Base-by-base conservation (phyloP, 2,329 filamentous ascomycete genomes). In the Plenodomus biglobosus region DNA sequence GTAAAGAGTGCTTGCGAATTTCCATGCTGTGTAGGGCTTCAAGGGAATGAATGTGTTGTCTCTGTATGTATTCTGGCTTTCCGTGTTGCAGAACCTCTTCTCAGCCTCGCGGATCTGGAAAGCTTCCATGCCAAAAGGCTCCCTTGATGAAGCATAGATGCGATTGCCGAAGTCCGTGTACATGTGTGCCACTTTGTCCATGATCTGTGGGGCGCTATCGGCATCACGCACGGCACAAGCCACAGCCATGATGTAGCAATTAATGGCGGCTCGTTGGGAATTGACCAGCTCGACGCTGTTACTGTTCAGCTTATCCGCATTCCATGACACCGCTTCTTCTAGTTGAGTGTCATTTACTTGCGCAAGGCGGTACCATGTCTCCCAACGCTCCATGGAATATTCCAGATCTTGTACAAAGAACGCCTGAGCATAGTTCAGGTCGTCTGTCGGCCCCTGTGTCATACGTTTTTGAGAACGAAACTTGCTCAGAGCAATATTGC, bases 241-340 rank as follows among this genome's bases (percentile, higher is more conserved):
- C 35, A 85, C 76, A 7, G 86, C 85, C 84, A 88, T 87, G 2
- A 80, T 75, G 56, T 83, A 84, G 66, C 89, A 92, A 69, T 95
- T 90, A 38, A 95, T 92, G 1, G 90, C 86, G 61, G 84, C 84
- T 24, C 90, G 83, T 68, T 96, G 90, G 52, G 88, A 82, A 42
- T 83, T 84, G 19, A 90, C 81, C 38, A 95, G 73, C 48, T 95
- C 90, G 3, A 77, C 75, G 46, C 87, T 85, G 61, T 87, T 86
- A 66, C 88, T 92, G 72, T 95, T 95, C 73, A 95, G 86, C 71
- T 95, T 95, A 59, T 95, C 90, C 1, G 90, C 88, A 17, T 86
- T 88, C 91, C 91, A 95, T 4, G 92, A 82, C 4, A 95, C 88
- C 6, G 86, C 84, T 69, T 96, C 91, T 54, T 96, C 91, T 13